Conservation (phyloP, 2,329 filamentous ascomycete species). For the Dendryphion nanum region DNA sequence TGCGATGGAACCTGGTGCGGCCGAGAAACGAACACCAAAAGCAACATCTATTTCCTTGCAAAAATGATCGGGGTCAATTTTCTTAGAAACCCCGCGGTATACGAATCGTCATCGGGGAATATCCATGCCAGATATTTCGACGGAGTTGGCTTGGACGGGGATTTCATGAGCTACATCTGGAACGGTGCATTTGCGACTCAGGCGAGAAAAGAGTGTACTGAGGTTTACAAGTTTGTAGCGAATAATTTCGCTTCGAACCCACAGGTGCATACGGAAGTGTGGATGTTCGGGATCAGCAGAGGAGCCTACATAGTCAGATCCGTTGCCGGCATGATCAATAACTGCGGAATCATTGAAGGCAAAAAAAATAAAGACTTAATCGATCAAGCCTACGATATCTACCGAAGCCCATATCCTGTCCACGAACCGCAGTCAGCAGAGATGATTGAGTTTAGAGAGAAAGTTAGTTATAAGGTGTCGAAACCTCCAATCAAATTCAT, state of each 20-base stretch:
- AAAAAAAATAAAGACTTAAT: too few species aligned
- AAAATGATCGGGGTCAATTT: background rate
- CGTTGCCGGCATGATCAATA: constrained; percentile 6
- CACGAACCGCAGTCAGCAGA: too few species aligned
- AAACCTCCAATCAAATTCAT: too few species aligned
- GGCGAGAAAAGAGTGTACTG: constrained; percentile 1
- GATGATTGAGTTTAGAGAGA: too few species aligned
- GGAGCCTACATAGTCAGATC: constrained; percentile 1
- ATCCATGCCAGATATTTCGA: too few species aligned
- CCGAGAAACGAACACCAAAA: background rate
- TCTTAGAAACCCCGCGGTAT: background rate
- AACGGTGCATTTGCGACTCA: background rate
- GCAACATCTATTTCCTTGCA: background rate
- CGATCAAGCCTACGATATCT: too few species aligned
- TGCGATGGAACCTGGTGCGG: constrained; percentile 1
- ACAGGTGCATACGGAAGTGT: constrained; percentile 3
- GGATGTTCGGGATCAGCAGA: constrained; percentile 4
- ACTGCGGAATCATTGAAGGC: constrained; percentile 3
- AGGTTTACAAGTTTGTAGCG: constrained; percentile 1
- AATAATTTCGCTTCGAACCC: background rate
- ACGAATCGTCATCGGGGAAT: background rate
- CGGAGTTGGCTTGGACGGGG: background rate
- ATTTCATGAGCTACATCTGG: background rate
- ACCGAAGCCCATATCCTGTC: too few species aligned
- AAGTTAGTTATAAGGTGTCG: too few species aligned